Base-by-base conservation (phyloP, 345 rosid species). In the Aquilaria malaccensis region DNA sequence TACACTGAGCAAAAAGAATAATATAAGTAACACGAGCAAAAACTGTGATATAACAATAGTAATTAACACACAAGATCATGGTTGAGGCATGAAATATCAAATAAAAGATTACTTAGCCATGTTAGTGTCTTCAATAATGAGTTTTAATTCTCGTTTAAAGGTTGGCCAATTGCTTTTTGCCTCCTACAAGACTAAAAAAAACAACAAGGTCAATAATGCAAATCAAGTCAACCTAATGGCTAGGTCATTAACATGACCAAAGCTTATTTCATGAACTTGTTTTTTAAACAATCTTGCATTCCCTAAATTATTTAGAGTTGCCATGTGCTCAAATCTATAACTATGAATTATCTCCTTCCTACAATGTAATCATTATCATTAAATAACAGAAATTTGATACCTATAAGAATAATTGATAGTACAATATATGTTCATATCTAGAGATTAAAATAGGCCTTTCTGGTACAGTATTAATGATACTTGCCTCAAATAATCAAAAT, bases 271-370 rank as follows among this genome's bases (percentile, higher is more conserved):
- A 50, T 60, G 63, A 81, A 94, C 99, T 92, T 94, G 97, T 74
- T 83, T 94, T 69, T 72, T 94, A 62, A 94, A 68, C 79, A 94
- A 76, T 72, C 99, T 97, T 64, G 96, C 96, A 66, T 80, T 90
- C 60, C 90, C 99, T 72, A 94, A 80, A 76, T 90, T 94, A 76
- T 76, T 79, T 81, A 88, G 73, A 10, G 89, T 74, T 47, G 63
- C 83, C 78, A 90, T 81, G 69, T 94, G 91, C 82, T 90, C 99
- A 84, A 94, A 90, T 65, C 99, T 96, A 77, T 94, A 90, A 67
- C 97, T 85, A 73, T 94, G 99, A 64, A 94, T 97, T 64, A 94
- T 77, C 73, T 94, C 99, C 81, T 82, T 82, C 91, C 96, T 94
- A 76, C 59, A 84, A 54, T 62, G 80, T 56, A 53, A 68, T 62